These are phyloP conservation scores for Diplotaxis tenuifolia DNA, from an alignment of 345 rosid species.

Conservation along the genomic window DNA sequence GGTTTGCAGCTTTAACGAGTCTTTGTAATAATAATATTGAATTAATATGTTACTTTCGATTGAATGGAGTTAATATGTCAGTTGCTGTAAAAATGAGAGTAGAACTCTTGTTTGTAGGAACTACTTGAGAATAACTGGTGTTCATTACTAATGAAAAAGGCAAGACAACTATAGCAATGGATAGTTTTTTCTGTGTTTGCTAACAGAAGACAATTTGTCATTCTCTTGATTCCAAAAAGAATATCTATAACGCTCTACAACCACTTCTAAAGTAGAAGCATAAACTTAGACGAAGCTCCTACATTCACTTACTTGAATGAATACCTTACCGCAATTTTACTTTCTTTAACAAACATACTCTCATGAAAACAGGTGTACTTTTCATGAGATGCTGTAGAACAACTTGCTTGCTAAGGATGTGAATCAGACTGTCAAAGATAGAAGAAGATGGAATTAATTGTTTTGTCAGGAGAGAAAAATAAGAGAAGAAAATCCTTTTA, in stretches of 20 bases:
- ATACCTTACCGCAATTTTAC: not conserved
- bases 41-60: no score
- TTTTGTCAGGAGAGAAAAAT: not conserved
- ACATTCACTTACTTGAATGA: no score
- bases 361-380: no score
- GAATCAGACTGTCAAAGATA: slow-evolving; percentile 61
- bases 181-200: not conserved
- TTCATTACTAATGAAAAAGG: not conserved
- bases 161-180: not conserved
- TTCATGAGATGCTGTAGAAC: no score
- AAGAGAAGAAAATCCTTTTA: not conserved
- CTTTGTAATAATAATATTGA: no score
- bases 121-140: not conserved
- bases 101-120: not conserved
- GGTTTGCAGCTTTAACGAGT: no score
- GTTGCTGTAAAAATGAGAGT: not conserved
- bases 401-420: slow-evolving; percentile 54
- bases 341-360: no score
- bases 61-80: no score
- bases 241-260: no score
- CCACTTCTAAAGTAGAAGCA: no score
- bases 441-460: slow-evolving; percentile 25
- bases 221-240: no score
- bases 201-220: not conserved
- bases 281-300: not conserved